phyloP scores from a whole-genome alignment of 495 filamentous ascomycete species.

The Wilcoxina mikolae region DNA sequence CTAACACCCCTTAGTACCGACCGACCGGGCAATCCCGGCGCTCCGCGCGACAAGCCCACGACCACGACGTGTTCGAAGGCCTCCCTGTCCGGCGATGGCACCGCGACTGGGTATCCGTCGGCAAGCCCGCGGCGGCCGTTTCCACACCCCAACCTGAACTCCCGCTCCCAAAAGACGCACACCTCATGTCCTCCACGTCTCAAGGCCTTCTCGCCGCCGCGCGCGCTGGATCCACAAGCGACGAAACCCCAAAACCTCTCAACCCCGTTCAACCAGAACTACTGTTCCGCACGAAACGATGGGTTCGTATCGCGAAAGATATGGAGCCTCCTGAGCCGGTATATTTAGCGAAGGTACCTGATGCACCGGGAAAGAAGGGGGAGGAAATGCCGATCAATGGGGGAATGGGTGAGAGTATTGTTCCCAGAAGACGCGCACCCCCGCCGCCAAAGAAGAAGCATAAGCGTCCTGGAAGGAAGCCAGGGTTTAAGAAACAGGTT shows the following conservation, averaged over 20 bases:
- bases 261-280: conserved; percentile 33
- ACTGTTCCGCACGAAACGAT: conserved; percentile 58
- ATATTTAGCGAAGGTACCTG: conserved; percentile 74
- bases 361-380: conserved; percentile 33
- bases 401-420: conserved; percentile 40
- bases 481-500: conserved; percentile 28
- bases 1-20: conserved; percentile 31
- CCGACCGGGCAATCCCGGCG: conserved; percentile 53
- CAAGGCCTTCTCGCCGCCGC: conserved; percentile 75
- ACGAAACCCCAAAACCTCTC: conserved; percentile 40
- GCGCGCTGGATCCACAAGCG: conserved; percentile 56
- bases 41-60: conserved; percentile 54
- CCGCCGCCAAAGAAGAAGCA: conserved; percentile 65
- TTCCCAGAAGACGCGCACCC: conserved; percentile 46
- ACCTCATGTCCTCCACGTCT: conserved; percentile 60
- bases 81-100: conserved; percentile 88
- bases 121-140: conserved; percentile 26
- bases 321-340: conserved; percentile 61
- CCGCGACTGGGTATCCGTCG: conserved; percentile 52
- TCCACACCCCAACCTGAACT: conserved; percentile 50
- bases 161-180: conserved; percentile 71
- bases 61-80: conserved; percentile 93
- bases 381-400: conserved; percentile 33
- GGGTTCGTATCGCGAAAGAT: conserved; percentile 68
- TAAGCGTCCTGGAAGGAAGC: conserved; percentile 22